Conservation (phyloP, 345 rosid genomes). For the Turritis glabra region DNA sequence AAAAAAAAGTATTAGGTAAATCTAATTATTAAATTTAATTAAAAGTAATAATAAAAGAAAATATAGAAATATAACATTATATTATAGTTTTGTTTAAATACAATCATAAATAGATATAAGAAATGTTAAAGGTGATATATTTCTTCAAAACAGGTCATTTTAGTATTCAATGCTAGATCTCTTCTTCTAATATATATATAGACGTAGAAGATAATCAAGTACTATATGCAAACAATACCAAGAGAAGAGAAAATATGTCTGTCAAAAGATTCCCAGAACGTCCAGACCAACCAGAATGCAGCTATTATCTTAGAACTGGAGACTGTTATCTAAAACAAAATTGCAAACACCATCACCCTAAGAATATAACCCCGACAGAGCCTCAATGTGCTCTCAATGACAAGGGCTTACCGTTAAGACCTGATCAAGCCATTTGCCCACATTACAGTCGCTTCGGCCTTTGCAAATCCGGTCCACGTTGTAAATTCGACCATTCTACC, state of each 20-base stretch:
- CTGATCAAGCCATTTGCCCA: constrained; percentile 72
- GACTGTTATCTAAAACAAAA: constrained; percentile 76
- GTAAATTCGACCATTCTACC: constrained; percentile 33
- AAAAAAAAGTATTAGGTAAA: no score
- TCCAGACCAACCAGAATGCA: constrained; percentile 87
- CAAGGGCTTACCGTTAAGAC: constrained; percentile 96
- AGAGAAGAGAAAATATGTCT: constrained; percentile 14
- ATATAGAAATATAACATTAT: no score
- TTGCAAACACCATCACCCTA: constrained; percentile 93
- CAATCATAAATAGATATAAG: neutral
- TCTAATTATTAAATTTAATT: neutral
- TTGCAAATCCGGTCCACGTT: constrained; percentile 81
- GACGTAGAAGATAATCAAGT: neutral
- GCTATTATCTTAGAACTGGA: constrained; percentile 73
- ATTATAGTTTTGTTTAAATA: no score
- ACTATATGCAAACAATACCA: neutral
- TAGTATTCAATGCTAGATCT: neutral
- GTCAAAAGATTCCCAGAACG: constrained; percentile 82
- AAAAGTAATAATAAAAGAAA: neutral
- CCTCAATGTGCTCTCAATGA: constrained; percentile 61
- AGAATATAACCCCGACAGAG: constrained; percentile 48
- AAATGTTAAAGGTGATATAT: neutral
- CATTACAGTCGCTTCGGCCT: constrained; percentile 88
- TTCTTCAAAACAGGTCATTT: neutral
- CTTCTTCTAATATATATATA: neutral